Percentiles rank a stretch among this genome's conserved stretches.
These are phyloP conservation scores for Actinidia arguta DNA, from an alignment of 179 eudicot genomes.

Conservation along the genomic window DNA sequence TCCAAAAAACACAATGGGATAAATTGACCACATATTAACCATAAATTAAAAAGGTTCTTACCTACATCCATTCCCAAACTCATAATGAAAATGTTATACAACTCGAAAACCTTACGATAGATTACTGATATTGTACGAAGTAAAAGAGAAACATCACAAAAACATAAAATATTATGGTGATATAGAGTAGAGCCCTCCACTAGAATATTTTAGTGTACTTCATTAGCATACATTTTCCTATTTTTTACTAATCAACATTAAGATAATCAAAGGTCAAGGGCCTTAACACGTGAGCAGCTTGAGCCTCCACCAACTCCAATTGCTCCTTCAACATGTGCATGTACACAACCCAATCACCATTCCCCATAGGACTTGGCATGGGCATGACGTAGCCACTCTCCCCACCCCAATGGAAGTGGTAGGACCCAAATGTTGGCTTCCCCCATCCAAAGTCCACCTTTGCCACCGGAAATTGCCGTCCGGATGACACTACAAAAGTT, in stretches of 20 bases:
- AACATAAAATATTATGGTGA: too few relatives aligned
- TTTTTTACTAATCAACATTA: neutral
- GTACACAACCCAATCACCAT: slow-evolving; percentile 46
- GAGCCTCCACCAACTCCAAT: slow-evolving; percentile 36
- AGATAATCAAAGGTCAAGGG: slow-evolving; percentile 11
- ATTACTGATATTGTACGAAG: too few relatives aligned
- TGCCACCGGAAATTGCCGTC: slow-evolving; percentile 45
- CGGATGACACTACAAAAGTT: neutral
- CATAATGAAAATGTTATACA: too few relatives aligned
- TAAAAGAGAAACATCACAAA: too few relatives aligned
- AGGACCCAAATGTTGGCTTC: slow-evolving; percentile 57
- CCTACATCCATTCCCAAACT: too few relatives aligned
- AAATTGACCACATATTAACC: too few relatives aligned
- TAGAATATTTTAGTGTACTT: neutral
- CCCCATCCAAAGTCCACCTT: slow-evolving; percentile 70
- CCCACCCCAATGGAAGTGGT: slow-evolving; percentile 71
- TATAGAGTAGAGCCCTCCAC: too few relatives aligned
- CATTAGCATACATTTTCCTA: neutral
- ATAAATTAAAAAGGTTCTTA: too few relatives aligned
- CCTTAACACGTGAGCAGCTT: slow-evolving; percentile 26
- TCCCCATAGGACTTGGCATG: slow-evolving; percentile 29
- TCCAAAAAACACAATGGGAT: too few relatives aligned
- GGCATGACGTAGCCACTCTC: slow-evolving; percentile 65
- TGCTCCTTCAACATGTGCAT: slow-evolving; percentile 35
- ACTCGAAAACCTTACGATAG: too few relatives aligned